Percentiles rank a stretch among this genome's conserved stretches.
Evolutionary conservation across 768 basidiomycete genomes (phyloP).

Genomic region (Lactarius deliciosus): DNA sequence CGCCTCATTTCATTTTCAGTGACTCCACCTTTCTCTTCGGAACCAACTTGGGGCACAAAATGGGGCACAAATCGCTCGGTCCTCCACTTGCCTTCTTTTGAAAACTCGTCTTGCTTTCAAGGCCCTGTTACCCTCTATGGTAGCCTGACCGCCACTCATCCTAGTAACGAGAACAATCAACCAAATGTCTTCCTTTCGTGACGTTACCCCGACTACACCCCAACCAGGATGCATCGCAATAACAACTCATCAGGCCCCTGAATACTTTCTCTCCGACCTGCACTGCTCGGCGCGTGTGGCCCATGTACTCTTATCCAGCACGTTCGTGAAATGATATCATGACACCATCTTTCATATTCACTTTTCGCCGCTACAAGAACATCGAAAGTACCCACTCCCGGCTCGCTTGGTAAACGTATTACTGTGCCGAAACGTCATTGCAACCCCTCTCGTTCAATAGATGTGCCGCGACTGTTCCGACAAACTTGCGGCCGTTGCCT

Average conservation of each 20-base stretch:
- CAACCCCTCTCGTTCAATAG: neutral
- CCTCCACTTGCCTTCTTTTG: constrained; percentile 14
- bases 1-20: constrained; percentile 1
- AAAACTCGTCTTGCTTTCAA: constrained; percentile 22
- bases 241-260: constrained; percentile 8
- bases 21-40: constrained; percentile 12
- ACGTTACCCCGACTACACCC: constrained; percentile 18
- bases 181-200: neutral
- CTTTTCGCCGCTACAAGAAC: neutral
- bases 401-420: neutral
- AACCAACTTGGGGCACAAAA: constrained; percentile 4
- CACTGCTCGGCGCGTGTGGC: neutral
- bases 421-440: constrained; percentile 15
- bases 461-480: neutral
- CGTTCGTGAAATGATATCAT: constrained; percentile 7
- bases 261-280: neutral
- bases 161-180: constrained; percentile 2
- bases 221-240: constrained; percentile 4
- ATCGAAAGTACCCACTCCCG: neutral
- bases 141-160: neutral
- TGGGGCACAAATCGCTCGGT: constrained; percentile 22
- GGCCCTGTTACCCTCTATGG: constrained; percentile 11
- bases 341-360: neutral
- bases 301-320: constrained; percentile 3
- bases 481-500: constrained; percentile 4